These are phyloP conservation scores for Gossypium stocksii DNA, from an alignment of 345 rosid genomes.

Conservation along the genomic window DNA sequence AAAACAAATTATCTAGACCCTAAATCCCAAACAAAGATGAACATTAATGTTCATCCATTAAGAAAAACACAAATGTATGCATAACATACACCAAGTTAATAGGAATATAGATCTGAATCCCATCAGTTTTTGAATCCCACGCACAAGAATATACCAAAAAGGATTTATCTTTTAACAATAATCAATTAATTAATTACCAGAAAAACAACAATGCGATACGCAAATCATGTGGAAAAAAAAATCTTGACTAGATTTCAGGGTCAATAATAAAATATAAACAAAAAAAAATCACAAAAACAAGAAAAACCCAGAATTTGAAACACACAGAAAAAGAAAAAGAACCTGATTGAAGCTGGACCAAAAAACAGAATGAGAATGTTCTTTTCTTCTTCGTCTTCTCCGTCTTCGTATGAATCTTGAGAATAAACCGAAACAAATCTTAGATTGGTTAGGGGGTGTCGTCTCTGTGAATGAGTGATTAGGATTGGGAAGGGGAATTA, in stretches of 20 bases:
- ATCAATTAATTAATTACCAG: neutral
- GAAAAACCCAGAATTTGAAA: neutral
- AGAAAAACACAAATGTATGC: neutral
- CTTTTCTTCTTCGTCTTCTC: neutral
- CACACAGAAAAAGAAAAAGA: neutral
- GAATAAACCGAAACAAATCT: neutral
- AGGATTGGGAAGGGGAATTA: too few relatives aligned
- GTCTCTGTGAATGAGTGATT: too few relatives aligned
- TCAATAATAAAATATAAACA: neutral
- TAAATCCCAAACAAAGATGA: neutral
- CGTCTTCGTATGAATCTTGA: neutral
- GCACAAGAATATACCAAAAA: too few relatives aligned
- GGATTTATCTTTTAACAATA: neutral
- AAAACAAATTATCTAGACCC: neutral
- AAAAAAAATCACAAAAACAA: too few relatives aligned
- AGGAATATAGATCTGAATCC: neutral
- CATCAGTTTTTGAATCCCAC: neutral
- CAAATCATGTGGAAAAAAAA: neutral
- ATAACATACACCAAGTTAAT: too few relatives aligned
- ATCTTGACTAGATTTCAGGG: neutral
- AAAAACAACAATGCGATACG: neutral
- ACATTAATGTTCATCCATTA: neutral
- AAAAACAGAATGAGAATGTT: neutral
- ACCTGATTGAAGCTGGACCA: constrained; percentile 7
- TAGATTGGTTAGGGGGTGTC: too few relatives aligned